Evolutionary conservation across 768 basidiomycete genomes (phyloP).

Genomic region (Sporobolomyces phaffii): DNA sequence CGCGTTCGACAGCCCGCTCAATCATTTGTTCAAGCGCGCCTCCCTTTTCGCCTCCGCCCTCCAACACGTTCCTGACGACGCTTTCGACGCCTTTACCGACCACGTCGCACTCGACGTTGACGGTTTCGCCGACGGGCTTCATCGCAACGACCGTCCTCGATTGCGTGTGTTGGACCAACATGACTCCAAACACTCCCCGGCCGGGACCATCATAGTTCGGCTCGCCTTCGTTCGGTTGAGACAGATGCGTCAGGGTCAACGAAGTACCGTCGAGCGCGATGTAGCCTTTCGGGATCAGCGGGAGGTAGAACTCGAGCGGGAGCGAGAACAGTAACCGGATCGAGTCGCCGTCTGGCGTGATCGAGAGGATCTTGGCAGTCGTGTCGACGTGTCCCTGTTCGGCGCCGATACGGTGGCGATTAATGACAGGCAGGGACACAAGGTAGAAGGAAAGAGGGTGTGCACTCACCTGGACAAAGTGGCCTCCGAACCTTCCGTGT

Average conservation of each 20-base stretch:
- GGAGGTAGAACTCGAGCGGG: constrained; percentile 46
- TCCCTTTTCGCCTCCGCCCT: constrained; percentile 30
- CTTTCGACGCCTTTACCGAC: constrained; percentile 86
- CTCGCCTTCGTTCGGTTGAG: constrained; percentile 50
- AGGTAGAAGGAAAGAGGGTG: neutral
- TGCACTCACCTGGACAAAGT: constrained; percentile 80
- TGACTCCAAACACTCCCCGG: constrained; percentile 65
- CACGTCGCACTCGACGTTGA: constrained; percentile 95
- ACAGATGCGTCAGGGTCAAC: constrained; percentile 76
- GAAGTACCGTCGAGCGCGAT: constrained; percentile 90
- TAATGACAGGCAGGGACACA: neutral
- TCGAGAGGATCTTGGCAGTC: constrained; percentile 68
- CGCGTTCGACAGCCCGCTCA: constrained; percentile 41
- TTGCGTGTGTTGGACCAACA: constrained; percentile 94
- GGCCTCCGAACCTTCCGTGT: constrained; percentile 87
- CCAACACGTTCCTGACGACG: constrained; percentile 55
- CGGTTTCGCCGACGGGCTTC: constrained; percentile 69
- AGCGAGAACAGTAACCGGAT: constrained; percentile 75
- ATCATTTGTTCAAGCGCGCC: constrained; percentile 43
- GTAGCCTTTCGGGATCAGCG: constrained; percentile 86
- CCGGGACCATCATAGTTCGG: constrained; percentile 26
- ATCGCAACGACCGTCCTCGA: constrained; percentile 70
- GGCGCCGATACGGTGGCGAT: neutral
- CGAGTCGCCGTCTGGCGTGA: constrained; percentile 74
- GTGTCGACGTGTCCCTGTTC: constrained; percentile 84